Evolutionary conservation across 495 filamentous ascomycete species (phyloP), one percentile per base, ranked within the genome.

Genomic region (Jackrogersella multiformis): DNA sequence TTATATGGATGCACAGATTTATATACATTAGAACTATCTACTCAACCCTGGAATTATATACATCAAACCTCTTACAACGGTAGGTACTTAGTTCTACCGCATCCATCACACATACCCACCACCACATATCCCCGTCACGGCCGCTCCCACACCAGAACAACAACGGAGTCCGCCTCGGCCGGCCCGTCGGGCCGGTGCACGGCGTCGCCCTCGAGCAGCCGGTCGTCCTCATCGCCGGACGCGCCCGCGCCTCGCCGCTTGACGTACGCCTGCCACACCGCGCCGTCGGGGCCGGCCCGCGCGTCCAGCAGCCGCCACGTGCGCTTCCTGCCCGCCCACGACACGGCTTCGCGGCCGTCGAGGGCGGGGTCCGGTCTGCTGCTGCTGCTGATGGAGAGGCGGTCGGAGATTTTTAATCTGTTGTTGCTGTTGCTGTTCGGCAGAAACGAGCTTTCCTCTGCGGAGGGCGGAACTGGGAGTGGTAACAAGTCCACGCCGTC

Each of bases 201-300:
- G 28, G 69, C 73, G 52, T 77, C 72, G 21, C 62, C 70, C 36
- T 62, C 66, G 0, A 64, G 62, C 18, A 53, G 35, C 23, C 66
- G 54, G 41, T 79, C 75, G 21, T 69, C 69, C 56, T 72, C 69
- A 52, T 74, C 69, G 1, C 46, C 64, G 23, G 45, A 55, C 51
- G 61, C 15, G 9, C 13, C 39, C 8, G 52, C 68, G 5, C 69
- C 71, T 24, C 59, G 58, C 12, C 71, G 66, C 56, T 77, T 78
- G 20, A 77, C 56, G 57, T 80, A 81, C 0, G 75, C 73, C 72
- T 81, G 79, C 73, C 73, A 76, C 8, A 81, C 74, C 35, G 58
- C 69, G 0, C 78, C 76, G 34, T 68, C 58, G n/a, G 66, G 46
- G 30, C 73, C 71, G 13, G 56, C 54, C 24, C 55, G 67, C 10